Percentiles rank a stretch among this genome's conserved stretches.
phyloP scores from a whole-genome alignment of 2,329 filamentous ascomycete species.

The Colletotrichum navitas region DNA sequence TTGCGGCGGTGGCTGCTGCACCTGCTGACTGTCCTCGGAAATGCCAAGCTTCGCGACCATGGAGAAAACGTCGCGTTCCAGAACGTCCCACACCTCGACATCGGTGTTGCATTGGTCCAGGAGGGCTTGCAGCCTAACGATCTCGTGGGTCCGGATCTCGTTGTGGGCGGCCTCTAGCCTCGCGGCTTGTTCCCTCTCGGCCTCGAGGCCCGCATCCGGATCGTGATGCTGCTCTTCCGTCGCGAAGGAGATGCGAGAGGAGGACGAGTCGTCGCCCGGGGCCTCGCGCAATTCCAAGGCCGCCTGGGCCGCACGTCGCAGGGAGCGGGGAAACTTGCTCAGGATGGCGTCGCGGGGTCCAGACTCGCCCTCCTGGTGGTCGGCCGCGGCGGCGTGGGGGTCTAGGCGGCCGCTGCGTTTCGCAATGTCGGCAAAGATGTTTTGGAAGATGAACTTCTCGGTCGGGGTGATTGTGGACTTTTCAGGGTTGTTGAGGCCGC shows the following conservation, averaged over 20 bases:
- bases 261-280: neutral
- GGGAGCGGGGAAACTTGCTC: slow-evolving; percentile 53
- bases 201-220: neutral
- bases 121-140: slow-evolving; percentile 63
- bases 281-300: slow-evolving; percentile 56
- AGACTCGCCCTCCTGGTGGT: slow-evolving; percentile 35
- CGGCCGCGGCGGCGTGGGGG: slow-evolving; percentile 42
- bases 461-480: slow-evolving; percentile 68
- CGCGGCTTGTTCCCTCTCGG: slow-evolving; percentile 48
- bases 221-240: slow-evolving; percentile 20
- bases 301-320: slow-evolving; percentile 55
- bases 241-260: slow-evolving; percentile 7
- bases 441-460: slow-evolving; percentile 70
- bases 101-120: slow-evolving; percentile 71
- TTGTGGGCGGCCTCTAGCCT: slow-evolving; percentile 57
- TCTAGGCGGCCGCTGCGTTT: slow-evolving; percentile 45
- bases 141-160: slow-evolving; percentile 54
- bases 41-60: slow-evolving; percentile 69
- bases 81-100: slow-evolving; percentile 73
- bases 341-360: slow-evolving; percentile 54
- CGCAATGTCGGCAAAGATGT: slow-evolving; percentile 64
- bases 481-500: slow-evolving; percentile 41
- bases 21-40: slow-evolving; percentile 45
- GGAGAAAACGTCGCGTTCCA: slow-evolving; percentile 76
- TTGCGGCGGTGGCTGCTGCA: slow-evolving; percentile 15